Evolutionary conservation across 768 basidiomycete species (phyloP).

Genomic region (Termitomyces sp.): DNA sequence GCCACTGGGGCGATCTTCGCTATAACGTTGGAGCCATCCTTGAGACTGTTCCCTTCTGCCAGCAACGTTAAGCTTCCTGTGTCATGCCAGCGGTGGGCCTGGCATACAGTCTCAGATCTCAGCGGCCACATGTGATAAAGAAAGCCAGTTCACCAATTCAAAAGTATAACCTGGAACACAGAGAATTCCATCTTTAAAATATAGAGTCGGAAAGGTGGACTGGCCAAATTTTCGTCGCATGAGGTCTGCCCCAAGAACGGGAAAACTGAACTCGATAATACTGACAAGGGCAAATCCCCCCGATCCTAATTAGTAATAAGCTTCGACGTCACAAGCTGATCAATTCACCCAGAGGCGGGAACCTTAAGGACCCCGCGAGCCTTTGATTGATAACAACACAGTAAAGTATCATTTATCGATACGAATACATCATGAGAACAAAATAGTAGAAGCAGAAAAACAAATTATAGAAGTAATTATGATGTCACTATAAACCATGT

Average conservation of each 20-base stretch:
- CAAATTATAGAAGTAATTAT: constrained; percentile 9
- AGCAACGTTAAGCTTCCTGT: constrained; percentile 67
- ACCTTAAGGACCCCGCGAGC: no score
- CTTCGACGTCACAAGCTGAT: neutral
- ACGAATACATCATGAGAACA: constrained; percentile 9
- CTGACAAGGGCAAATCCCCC: neutral
- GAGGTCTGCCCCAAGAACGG: neutral
- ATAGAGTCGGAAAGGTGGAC: constrained; percentile 50
- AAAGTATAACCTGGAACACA: constrained; percentile 71
- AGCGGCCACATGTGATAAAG: neutral
- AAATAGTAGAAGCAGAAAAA: constrained; percentile 5
- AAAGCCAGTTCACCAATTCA: constrained; percentile 42
- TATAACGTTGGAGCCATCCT: constrained; percentile 61
- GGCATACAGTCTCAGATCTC: neutral
- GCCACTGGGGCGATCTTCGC: constrained; percentile 73
- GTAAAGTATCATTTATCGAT: constrained; percentile 14
- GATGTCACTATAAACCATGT: constrained; percentile 17
- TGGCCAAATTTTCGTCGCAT: constrained; percentile 55
- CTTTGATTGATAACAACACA: neutral
- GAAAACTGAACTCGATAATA: neutral
- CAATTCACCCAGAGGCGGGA: neutral
- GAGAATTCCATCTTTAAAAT: constrained; percentile 52
- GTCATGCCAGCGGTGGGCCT: constrained; percentile 67
- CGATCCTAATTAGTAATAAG: neutral
- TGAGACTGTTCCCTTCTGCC: constrained; percentile 63